Conservation (phyloP, 805 yeast genomes). For the Dipodascopsis uninucleata region DNA sequence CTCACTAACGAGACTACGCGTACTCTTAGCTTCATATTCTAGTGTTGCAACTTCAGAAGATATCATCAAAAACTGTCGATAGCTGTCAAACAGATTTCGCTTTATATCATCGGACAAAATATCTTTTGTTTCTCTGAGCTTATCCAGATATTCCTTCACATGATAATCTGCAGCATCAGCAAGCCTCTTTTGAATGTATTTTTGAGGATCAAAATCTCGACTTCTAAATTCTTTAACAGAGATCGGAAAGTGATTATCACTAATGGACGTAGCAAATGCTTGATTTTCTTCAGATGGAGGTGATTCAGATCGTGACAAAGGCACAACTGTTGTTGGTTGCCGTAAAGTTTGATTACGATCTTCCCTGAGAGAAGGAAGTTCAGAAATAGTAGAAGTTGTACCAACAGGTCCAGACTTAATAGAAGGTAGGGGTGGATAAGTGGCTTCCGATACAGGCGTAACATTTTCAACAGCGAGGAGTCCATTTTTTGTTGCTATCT, state of each 20-base stretch:
- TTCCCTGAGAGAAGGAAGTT: too few species aligned
- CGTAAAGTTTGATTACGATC: too few species aligned
- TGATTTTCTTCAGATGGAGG: neutral
- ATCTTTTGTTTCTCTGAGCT: constrained; percentile 15
- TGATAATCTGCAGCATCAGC: constrained; percentile 22
- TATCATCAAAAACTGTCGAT: constrained; percentile 23
- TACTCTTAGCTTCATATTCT: constrained; percentile 20
- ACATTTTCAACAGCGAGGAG: constrained; percentile 8
- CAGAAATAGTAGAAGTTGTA: neutral
- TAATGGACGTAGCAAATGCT: neutral
- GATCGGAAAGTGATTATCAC: constrained; percentile 17
- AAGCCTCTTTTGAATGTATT: constrained; percentile 7
- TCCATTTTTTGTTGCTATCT: constrained; percentile 1
- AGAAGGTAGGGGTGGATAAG: neutral
- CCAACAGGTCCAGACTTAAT: neutral
- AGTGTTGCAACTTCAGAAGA: constrained; percentile 23
- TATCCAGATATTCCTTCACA: constrained; percentile 20
- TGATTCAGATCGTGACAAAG: neutral
- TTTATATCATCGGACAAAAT: constrained; percentile 24
- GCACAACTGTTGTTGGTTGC: neutral
- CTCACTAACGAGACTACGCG: constrained; percentile 22
- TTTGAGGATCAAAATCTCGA: constrained; percentile 7
- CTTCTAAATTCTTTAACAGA: constrained; percentile 15
- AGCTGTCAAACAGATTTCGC: constrained; percentile 21
- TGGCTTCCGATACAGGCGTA: constrained; percentile 1